phyloP scores from a whole-genome alignment of 768 basidiomycete species.

The Termitomyces sp. region DNA sequence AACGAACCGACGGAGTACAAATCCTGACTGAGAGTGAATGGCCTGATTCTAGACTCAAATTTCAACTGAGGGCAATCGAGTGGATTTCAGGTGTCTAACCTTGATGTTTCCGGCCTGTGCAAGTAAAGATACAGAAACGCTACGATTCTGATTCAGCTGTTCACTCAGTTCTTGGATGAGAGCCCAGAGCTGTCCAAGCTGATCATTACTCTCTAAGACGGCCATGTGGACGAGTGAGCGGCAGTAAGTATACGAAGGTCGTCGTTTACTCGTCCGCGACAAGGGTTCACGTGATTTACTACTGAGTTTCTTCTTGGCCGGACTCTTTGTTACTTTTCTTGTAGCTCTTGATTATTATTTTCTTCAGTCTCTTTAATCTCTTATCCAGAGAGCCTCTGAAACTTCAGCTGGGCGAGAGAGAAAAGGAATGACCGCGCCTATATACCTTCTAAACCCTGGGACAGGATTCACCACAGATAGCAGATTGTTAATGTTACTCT shows the following conservation, averaged over 20 bases:
- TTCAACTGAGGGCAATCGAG: background rate
- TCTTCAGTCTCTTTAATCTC: too few species aligned
- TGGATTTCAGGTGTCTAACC: slow-evolving; percentile 38
- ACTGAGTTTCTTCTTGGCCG: too few species aligned
- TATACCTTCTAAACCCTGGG: too few species aligned
- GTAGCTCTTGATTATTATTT: too few species aligned
- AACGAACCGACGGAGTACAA: slow-evolving; percentile 75
- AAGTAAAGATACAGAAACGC: slow-evolving; percentile 66
- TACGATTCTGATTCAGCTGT: slow-evolving; percentile 76
- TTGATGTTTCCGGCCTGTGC: slow-evolving; percentile 72
- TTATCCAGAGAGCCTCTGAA: too few species aligned
- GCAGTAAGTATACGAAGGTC: background rate
- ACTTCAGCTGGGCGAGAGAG: too few species aligned
- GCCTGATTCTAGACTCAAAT: slow-evolving; percentile 62
- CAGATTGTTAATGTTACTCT: too few species aligned
- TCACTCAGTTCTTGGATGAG: slow-evolving; percentile 77
- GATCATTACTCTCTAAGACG: slow-evolving; percentile 30
- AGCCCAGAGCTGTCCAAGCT: slow-evolving; percentile 54
- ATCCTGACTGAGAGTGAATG: slow-evolving; percentile 85
- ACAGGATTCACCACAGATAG: too few species aligned
- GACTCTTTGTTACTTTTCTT: too few species aligned
- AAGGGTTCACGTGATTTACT: background rate
- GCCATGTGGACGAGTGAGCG: slow-evolving; percentile 13
- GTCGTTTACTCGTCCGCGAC: too few species aligned
- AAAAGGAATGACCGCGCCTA: too few species aligned